Evolutionary conservation across 2,329 filamentous ascomycete genomes (phyloP).

Genomic region (Colletotrichum salicis): DNA sequence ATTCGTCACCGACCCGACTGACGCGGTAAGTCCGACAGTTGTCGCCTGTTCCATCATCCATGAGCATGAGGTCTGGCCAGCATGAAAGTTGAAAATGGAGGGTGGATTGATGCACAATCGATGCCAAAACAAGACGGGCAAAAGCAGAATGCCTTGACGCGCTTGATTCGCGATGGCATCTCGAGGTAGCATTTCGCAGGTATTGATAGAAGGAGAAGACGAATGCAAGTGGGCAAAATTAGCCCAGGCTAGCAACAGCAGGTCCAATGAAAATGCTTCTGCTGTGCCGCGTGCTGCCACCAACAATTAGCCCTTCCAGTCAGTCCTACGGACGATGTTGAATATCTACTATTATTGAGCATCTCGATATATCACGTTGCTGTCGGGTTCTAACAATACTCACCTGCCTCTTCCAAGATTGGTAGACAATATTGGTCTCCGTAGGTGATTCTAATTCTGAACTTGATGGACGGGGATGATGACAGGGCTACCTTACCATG

Average conservation of each 20-base stretch:
- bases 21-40: background rate
- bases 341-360: background rate
- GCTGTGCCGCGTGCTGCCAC: background rate
- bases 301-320: background rate
- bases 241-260: background rate
- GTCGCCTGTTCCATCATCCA: background rate
- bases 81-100: background rate
- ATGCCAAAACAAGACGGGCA: background rate
- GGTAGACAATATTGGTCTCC: background rate
- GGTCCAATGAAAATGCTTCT: background rate
- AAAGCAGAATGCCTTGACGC: background rate
- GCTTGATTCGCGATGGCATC: background rate
- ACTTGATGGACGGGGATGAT: background rate
- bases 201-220: background rate
- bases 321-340: background rate
- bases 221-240: slow-evolving; percentile 1
- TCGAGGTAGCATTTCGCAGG: background rate
- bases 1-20: background rate
- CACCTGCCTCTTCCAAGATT: background rate
- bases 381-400: background rate
- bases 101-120: background rate
- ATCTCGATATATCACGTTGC: background rate
- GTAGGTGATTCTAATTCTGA: background rate
- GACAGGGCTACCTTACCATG: background rate
- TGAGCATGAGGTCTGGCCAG: background rate